Conservation (phyloP, 208 protist species). For the Tritrichomonas foetus region DNA sequence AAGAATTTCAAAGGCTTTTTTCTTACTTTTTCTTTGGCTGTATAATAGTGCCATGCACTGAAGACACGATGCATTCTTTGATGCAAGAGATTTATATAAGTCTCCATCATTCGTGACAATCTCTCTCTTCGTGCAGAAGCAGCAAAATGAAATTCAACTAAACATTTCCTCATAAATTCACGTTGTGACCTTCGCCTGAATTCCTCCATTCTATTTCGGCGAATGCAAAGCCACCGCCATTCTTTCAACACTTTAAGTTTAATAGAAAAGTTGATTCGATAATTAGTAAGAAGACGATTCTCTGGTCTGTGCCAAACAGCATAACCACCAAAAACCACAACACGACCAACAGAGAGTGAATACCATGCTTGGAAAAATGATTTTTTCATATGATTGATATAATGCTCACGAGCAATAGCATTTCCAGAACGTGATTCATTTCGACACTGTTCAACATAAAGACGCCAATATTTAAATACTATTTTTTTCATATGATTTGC, state of each 20-base stretch:
- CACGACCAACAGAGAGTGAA: neutral
- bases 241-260: too few relatives aligned
- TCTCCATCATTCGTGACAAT: neutral
- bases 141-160: neutral
- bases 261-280: neutral
- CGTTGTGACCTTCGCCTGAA: neutral
- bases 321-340: constrained; percentile 13
- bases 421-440: neutral
- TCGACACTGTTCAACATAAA: neutral
- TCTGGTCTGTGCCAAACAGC: neutral
- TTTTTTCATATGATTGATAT: neutral
- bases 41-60: neutral
- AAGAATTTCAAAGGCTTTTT: neutral
- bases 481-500: neutral
- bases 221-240: neutral
- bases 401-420: neutral
- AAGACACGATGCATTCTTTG: neutral
- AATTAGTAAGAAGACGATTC: neutral
- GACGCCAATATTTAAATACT: neutral
- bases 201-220: neutral
- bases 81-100: neutral
- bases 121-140: neutral
- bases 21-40: neutral
- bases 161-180: neutral
- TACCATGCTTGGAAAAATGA: neutral